Evolutionary conservation across 495 filamentous ascomycete species (phyloP).

Genomic region (Aspergillus hancockii): DNA sequence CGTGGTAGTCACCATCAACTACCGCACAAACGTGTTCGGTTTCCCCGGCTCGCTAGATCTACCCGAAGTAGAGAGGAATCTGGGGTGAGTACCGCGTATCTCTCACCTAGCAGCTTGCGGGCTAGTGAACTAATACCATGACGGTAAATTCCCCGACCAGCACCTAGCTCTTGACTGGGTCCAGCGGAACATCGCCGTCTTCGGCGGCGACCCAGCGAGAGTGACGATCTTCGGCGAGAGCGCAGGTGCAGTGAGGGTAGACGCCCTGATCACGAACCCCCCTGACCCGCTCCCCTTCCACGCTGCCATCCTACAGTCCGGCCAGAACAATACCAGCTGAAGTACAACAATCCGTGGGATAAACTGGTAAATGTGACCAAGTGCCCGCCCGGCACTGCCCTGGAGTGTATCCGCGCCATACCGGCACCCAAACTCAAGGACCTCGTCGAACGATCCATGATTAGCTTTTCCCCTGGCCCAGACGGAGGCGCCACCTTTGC

Average conservation of each 20-base stretch:
- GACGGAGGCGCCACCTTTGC: conserved; percentile 10
- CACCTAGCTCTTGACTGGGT: conserved; percentile 40
- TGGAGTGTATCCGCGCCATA: conserved; percentile 8
- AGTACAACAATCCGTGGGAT: conserved; percentile 11
- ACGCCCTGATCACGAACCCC: conserved; percentile 15
- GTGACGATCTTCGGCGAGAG: conserved; percentile 23
- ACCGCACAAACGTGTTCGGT: conserved; percentile 41
- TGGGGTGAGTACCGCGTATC: conserved; percentile 17
- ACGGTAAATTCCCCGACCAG: conserved; percentile 26
- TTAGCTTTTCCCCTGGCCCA: conserved; percentile 9
- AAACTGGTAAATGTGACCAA: conserved; percentile 12
- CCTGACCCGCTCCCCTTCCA: conserved; percentile 23
- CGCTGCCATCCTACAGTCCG: conserved; percentile 31
- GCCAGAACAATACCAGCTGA: conserved; percentile 7
- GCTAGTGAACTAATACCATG: background rate
- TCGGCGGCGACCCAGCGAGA: conserved; percentile 34
- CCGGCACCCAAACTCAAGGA: conserved; percentile 10
- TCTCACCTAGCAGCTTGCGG: too few relatives aligned
- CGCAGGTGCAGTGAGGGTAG: conserved; percentile 27
- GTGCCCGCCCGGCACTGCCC: conserved; percentile 2
- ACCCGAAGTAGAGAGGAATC: conserved; percentile 24
- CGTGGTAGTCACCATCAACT: conserved; percentile 29
- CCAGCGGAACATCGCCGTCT: conserved; percentile 30
- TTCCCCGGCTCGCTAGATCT: conserved; percentile 27
- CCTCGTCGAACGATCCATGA: conserved; percentile 5